Evolutionary conservation across 75 land plant genomes (phyloP).

Genomic region (Selaginella tamariscina): DNA sequence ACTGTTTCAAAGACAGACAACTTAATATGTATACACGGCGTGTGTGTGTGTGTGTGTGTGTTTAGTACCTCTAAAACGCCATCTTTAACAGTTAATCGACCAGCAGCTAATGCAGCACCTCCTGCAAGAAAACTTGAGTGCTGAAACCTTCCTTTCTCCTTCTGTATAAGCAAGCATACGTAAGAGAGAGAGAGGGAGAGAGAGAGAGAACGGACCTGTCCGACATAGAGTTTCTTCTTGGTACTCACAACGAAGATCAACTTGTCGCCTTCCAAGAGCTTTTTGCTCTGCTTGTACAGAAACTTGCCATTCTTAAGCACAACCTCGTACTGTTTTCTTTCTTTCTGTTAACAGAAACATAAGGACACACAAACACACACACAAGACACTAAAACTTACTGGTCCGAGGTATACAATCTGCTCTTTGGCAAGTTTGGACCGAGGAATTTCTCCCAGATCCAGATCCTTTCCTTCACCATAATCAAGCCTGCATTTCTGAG

Average conservation of each 20-base stretch:
- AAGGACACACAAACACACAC: not conserved
- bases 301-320: constrained; percentile 47
- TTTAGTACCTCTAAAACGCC: constrained; percentile 82
- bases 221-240: constrained; percentile 52
- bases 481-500: constrained; percentile 66
- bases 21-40: too few relatives aligned
- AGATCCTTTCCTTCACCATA: constrained; percentile 60
- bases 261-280: constrained; percentile 37
- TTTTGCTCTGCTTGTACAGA: constrained; percentile 26
- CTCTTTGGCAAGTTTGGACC: constrained; percentile 48
- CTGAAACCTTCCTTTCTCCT: constrained; percentile 74
- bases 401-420: constrained; percentile 72
- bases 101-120: constrained; percentile 86
- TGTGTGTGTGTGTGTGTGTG: too few relatives aligned
- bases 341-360: constrained; percentile 36
- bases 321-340: constrained; percentile 73
- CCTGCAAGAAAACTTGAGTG: constrained; percentile 93
- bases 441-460: constrained; percentile 40
- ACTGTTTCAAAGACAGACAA: not conserved
- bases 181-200: not conserved
- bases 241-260: constrained; percentile 95
- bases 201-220: constrained; percentile 68
- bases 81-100: constrained; percentile 53
- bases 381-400: constrained; percentile 30
- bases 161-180: constrained; percentile 23